Base-by-base conservation (phyloP, 371 early-diverging fungal genomes). In the Haplosporangium sp. region DNA sequence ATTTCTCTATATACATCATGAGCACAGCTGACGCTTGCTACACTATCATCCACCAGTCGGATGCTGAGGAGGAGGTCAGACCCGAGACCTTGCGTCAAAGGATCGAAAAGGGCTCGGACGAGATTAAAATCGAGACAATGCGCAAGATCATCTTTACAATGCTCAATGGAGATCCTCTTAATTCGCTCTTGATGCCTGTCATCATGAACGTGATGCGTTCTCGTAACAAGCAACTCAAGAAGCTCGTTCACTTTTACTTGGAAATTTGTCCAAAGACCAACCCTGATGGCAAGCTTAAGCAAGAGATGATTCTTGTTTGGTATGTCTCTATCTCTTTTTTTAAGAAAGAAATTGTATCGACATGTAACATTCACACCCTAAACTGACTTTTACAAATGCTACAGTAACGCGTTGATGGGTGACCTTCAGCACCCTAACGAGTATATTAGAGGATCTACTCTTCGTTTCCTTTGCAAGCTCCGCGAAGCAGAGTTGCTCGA, bases 401-500 rank as follows among this genome's bases (percentile, higher is more conserved):
- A 17, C 83, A 94, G 95, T 85, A 99, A 99, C 83, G 96, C 98
- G 61, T 88, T 99, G 62, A 87, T 96, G 84, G 98, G 97, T 77
- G 99, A 99, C 86, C 87, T 99, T 48, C 96, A 95, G 84, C 96
- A 97, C 86, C 98, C 99, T 35, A 99, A 99, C 86, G 99, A 99
- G 88, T 99, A 94, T 83, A 96, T 99, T 70, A 93, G 99, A 66
- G 99, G 98, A 35, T 91, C 93, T 2, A 98, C 97, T 15, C 92
- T 99, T 71, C 92, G 99, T 52, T 94, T 98, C 86, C 86, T 99
- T 65, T 94, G 97, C 88, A 97, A 96, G 85, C 89, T 99, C 56
- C 90, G 92, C 61, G 98, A 98, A 82, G 90, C 94, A 9, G 98
- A 99, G 78, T 84, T 99, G 20, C 87, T 99, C 40, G 98, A 98